Percentiles rank a stretch among this genome's conserved stretches.
These are phyloP conservation scores for Entrophospora sp. DNA, from an alignment of 192 early-diverging fungal genomes.

Conservation along the genomic window DNA sequence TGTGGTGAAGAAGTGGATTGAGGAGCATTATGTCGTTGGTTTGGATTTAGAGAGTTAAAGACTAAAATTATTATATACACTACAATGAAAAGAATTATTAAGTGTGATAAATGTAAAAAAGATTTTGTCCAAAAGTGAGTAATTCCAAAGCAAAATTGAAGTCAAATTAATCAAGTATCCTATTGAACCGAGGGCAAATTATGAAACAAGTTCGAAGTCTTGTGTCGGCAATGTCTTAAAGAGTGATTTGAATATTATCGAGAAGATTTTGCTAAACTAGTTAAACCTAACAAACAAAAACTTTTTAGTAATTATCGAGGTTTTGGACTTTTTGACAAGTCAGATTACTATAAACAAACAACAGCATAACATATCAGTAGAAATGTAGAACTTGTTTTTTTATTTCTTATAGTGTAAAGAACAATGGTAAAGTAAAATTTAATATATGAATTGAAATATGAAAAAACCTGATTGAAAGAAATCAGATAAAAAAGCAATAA, in stretches of 20 bases:
- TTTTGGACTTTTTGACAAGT: not conserved
- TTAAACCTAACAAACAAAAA: not conserved
- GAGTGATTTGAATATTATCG: not conserved
- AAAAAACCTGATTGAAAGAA: too few relatives aligned
- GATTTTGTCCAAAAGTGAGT: not conserved
- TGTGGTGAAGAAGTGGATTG: too few relatives aligned
- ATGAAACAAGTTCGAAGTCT: not conserved
- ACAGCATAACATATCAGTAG: not conserved
- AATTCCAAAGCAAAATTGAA: not conserved
- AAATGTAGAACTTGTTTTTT: not conserved
- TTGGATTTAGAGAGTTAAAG: too few relatives aligned
- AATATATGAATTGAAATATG: too few relatives aligned
- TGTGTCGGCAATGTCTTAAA: not conserved
- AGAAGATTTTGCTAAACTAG: not conserved
- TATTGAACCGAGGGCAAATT: not conserved
- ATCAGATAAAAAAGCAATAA: too few relatives aligned
- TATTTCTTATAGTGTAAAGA: too few relatives aligned
- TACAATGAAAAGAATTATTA: not conserved
- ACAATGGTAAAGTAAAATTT: too few relatives aligned
- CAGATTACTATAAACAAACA: not conserved
- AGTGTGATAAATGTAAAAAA: not conserved
- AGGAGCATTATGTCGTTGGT: too few relatives aligned
- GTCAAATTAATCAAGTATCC: not conserved
- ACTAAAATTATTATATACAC: too few relatives aligned
- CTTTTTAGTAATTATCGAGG: not conserved